A percentile compares a stretch with the other conserved stretches of the same genome.
These are phyloP conservation scores for Panaeolus cyanescens DNA, from an alignment of 768 basidiomycete species.

Conservation along the genomic window DNA sequence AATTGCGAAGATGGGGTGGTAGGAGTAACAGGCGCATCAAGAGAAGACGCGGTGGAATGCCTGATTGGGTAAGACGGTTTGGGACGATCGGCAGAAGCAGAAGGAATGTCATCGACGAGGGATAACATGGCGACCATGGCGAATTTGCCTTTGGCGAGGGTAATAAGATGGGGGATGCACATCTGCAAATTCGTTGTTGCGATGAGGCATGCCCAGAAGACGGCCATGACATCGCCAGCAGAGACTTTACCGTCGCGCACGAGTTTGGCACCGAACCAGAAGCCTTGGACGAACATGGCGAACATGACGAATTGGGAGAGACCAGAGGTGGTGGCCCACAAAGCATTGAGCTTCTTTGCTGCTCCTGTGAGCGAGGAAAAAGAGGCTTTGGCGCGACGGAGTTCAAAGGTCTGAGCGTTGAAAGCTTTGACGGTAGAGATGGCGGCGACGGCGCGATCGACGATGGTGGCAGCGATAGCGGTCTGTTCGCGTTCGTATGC, in stretches of 20 bases:
- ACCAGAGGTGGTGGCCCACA: conserved; percentile 78
- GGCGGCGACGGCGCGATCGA: conserved; percentile 74
- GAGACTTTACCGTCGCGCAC: conserved; percentile 74
- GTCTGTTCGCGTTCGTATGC: conserved; percentile 65
- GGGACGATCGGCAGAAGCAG: conserved; percentile 8
- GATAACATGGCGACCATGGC: conserved; percentile 71
- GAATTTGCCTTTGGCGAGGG: conserved; percentile 80
- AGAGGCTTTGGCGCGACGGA: conserved; percentile 45
- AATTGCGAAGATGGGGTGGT: conserved; percentile 32
- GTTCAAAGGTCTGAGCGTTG: conserved; percentile 65
- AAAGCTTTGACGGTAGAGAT: conserved; percentile 94
- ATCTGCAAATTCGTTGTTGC: conserved; percentile 87
- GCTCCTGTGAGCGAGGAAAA: conserved; percentile 45
- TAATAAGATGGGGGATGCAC: conserved; percentile 80
- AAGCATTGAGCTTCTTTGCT: conserved; percentile 54
- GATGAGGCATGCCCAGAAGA: conserved; percentile 97
- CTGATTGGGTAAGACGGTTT: neutral
- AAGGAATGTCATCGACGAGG: conserved; percentile 52
- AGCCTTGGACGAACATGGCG: conserved; percentile 94
- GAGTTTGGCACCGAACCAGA: conserved; percentile 92
- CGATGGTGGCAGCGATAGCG: conserved; percentile 71
- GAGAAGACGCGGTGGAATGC: conserved; percentile 8
- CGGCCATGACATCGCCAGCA: conserved; percentile 88
- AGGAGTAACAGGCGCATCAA: conserved; percentile 9
- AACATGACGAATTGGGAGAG: conserved; percentile 81